Percentiles rank a stretch among this genome's conserved stretches.
phyloP scores from a whole-genome alignment of 73 alveolate species.

The Paramecium caudatum region DNA sequence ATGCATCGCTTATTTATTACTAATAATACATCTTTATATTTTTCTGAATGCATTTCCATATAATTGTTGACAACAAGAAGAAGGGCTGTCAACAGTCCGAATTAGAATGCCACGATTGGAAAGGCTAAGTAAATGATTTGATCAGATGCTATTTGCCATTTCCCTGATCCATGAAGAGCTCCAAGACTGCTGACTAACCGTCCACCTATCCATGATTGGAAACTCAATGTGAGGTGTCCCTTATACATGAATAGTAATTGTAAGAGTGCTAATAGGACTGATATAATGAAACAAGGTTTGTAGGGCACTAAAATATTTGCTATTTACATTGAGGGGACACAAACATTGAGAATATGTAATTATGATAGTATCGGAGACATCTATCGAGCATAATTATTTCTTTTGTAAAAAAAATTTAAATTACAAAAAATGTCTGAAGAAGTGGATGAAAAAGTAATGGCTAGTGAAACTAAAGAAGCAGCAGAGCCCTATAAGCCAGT shows the following conservation, averaged over 20 bases:
- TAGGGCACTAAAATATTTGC: not conserved
- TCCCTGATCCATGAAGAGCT: not conserved
- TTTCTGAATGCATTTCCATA: slow-evolving; percentile 33
- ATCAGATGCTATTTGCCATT: not conserved
- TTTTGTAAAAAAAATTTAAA: slow-evolving; percentile 41
- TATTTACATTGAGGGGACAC: not conserved
- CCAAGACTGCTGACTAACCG: not conserved
- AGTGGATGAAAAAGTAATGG: not conserved
- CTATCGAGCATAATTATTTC: slow-evolving; percentile 44
- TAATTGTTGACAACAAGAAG: not conserved
- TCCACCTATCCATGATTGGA: slow-evolving; percentile 35
- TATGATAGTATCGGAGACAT: slow-evolving; percentile 31
- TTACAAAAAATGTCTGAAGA: slow-evolving; percentile 53
- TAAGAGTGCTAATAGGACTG: not conserved
- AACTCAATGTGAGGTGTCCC: slow-evolving; percentile 11
- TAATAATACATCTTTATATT: slow-evolving; percentile 25
- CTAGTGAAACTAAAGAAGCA: not conserved
- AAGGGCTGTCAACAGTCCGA: slow-evolving; percentile 19
- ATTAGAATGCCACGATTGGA: not conserved
- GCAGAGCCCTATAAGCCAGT: slow-evolving; percentile 63
- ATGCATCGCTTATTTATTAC: not conserved
- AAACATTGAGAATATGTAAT: slow-evolving; percentile 10
- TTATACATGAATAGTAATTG: not conserved
- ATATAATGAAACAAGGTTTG: not conserved
- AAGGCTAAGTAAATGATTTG: not conserved